phyloP scores from a whole-genome alignment of 129 eudicot genomes.

The Heracleum sosnowskyi region DNA sequence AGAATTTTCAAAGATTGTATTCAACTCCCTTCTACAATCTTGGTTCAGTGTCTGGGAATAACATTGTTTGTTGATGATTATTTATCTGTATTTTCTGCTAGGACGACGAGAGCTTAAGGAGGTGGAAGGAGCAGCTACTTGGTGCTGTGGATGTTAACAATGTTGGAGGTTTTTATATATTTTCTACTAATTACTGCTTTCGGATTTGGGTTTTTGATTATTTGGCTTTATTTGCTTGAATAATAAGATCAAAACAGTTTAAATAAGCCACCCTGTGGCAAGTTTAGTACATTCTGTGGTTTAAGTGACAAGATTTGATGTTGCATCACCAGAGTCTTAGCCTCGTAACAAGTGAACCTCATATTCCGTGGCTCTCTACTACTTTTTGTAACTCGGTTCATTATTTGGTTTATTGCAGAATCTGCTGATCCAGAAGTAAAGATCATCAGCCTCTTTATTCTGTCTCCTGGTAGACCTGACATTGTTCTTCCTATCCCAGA shows the following conservation, averaged over 20 bases:
- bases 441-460: conserved; percentile 55
- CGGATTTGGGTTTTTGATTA: no score
- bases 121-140: conserved; percentile 74
- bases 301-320: background rate
- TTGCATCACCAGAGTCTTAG: no score
- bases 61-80: no score
- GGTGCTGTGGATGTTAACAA: conserved; percentile 58
- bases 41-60: no score
- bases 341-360: background rate
- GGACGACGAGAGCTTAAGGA: conserved; percentile 79
- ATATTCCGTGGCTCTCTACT: background rate
- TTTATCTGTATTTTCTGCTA: background rate
- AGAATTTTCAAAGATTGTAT: no score
- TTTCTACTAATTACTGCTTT: no score
- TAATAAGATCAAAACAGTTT: no score
- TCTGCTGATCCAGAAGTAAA: conserved; percentile 61
- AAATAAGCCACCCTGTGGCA: no score
- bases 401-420: conserved; percentile 29
- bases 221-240: background rate
- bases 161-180: conserved; percentile 47
- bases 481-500: conserved; percentile 54
- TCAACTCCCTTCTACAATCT: no score
- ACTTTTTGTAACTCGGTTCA: background rate
- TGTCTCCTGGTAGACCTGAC: conserved; percentile 50
- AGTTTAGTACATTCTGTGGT: no score